These are phyloP conservation scores for Inonotus obliquus DNA, from an alignment of 1,284 basidiomycete species.

Conservation along the genomic window DNA sequence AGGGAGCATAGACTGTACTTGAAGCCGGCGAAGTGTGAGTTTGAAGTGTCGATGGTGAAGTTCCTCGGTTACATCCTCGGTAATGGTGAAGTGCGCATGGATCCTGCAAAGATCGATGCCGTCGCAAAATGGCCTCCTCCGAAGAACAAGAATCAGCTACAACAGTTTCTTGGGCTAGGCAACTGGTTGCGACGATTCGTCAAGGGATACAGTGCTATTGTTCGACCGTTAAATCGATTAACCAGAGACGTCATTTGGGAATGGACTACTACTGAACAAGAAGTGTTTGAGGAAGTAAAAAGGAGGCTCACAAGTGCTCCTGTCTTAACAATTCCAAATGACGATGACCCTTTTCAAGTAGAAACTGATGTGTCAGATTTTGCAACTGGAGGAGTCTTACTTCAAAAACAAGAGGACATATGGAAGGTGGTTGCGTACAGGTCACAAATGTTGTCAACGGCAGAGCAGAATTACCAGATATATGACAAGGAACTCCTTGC, in stretches of 20 bases:
- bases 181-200: constrained; percentile 25
- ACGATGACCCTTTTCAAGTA: neutral
- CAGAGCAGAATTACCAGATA: constrained; percentile 34
- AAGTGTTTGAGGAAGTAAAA: neutral
- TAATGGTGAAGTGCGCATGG: neutral
- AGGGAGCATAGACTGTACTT: neutral
- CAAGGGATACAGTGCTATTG: neutral
- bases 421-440: no score
- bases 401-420: neutral
- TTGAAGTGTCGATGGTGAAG: neutral
- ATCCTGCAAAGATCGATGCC: constrained; percentile 21
- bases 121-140: constrained; percentile 25
- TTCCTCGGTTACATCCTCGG: neutral
- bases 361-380: neutral
- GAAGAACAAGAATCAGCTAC: constrained; percentile 18
- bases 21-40: neutral
- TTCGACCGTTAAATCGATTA: neutral
- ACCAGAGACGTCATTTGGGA: neutral
- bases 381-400: neutral
- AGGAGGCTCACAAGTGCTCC: neutral
- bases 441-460: no score
- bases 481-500: constrained; percentile 38
- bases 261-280: neutral
- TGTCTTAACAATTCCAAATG: neutral
- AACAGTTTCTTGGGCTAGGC: constrained; percentile 22